Evolutionary conservation across 225 moss, liverwort and hornwort species (phyloP).

Genomic region (Pseudisothecium myosuroides): DNA sequence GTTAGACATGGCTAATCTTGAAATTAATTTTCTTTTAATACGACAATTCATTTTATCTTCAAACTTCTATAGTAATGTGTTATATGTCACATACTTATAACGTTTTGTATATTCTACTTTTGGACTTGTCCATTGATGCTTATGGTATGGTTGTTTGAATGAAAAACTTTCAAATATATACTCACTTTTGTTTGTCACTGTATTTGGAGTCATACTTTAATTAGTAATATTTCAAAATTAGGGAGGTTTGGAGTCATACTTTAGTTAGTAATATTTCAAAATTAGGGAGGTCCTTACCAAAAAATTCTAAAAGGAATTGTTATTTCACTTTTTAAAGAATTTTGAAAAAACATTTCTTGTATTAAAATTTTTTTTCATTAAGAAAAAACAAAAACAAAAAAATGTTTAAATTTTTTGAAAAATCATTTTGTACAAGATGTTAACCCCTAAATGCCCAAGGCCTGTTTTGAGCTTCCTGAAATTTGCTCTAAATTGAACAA

Average conservation of each 20-base stretch:
- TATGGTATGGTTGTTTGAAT: too few species aligned
- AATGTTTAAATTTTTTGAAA: background rate
- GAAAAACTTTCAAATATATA: too few species aligned
- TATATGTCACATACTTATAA: too few species aligned
- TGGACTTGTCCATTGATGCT: too few species aligned
- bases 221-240: background rate
- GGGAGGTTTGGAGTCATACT: fast-evolving
- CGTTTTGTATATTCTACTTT: too few species aligned
- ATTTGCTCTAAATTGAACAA: too few species aligned
- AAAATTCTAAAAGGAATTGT: background rate
- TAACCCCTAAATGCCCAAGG: too few species aligned
- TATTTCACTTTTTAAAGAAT: background rate
- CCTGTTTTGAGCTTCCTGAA: too few species aligned
- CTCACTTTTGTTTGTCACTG: background rate
- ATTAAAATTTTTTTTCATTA: background rate
- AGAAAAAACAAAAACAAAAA: background rate
- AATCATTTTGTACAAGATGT: background rate
- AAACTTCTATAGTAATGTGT: background rate
- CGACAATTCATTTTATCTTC: background rate
- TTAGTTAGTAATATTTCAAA: background rate
- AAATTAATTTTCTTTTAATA: background rate
- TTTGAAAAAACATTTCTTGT: background rate
- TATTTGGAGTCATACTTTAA: background rate
- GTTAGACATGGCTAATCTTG: background rate
- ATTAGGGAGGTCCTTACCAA: fast-evolving